Conservation (phyloP, 768 basidiomycete genomes). For the Botryobasidium botryosum region DNA sequence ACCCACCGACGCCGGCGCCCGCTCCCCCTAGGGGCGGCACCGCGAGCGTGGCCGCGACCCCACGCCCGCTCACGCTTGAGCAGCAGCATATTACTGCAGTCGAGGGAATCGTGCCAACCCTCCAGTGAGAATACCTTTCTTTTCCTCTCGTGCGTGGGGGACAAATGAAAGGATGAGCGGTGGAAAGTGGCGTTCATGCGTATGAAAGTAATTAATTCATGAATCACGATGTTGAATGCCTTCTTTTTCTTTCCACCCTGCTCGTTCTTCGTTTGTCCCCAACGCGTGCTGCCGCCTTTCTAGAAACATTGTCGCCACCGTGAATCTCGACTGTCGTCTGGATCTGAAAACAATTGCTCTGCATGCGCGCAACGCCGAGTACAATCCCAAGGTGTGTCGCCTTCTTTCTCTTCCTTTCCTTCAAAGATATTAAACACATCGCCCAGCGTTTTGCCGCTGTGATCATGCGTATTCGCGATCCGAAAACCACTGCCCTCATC, state of each 20-base stretch:
- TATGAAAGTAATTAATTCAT: too few relatives aligned
- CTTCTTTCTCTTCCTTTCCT: not conserved
- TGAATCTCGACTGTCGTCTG: slow-evolving; percentile 90
- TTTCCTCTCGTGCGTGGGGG: not conserved
- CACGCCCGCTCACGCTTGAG: slow-evolving; percentile 32
- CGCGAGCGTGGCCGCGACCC: too few relatives aligned
- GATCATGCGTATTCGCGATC: slow-evolving; percentile 99
- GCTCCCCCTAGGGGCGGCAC: too few relatives aligned
- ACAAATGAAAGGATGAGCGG: too few relatives aligned
- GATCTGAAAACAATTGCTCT: slow-evolving; percentile 97
- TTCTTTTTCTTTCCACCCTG: not conserved
- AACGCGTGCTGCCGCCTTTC: too few relatives aligned
- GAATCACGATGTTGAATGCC: slow-evolving; percentile 7
- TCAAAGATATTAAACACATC: slow-evolving; percentile 6
- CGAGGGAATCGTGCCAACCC: slow-evolving; percentile 94
- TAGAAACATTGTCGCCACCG: slow-evolving; percentile 92
- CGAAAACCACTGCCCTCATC: slow-evolving; percentile 98
- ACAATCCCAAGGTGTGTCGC: slow-evolving; percentile 95
- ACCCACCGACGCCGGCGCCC: too few relatives aligned
- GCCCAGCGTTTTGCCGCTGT: slow-evolving; percentile 98
- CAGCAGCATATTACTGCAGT: slow-evolving; percentile 93
- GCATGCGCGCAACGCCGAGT: slow-evolving; percentile 96
- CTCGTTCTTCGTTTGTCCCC: too few relatives aligned
- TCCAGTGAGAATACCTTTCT: slow-evolving; percentile 39
- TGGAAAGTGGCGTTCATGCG: too few relatives aligned